Percentiles rank a stretch among this genome's conserved stretches.
phyloP scores from a whole-genome alignment of 371 early-diverging fungal species.

The Sporodiniella umbellata region DNA sequence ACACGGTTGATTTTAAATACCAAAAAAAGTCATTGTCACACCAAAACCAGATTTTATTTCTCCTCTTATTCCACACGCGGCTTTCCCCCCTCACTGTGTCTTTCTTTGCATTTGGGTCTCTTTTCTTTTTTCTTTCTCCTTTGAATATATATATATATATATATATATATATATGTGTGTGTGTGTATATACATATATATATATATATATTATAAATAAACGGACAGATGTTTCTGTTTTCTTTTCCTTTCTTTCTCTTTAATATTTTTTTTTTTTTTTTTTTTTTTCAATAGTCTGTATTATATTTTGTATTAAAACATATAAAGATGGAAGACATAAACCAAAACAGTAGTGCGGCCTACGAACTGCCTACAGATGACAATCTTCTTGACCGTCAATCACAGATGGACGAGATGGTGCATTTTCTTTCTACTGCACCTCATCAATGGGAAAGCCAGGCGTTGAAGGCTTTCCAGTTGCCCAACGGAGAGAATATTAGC shows the following conservation, averaged over 20 bases:
- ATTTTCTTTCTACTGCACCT: conserved; percentile 60
- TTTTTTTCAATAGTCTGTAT: background rate
- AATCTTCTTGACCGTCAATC: conserved; percentile 26
- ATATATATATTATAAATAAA: too few relatives aligned
- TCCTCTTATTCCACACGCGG: too few relatives aligned
- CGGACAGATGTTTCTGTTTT: background rate
- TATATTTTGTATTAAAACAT: conserved; percentile 6
- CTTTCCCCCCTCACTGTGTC: too few relatives aligned
- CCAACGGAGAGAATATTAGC: conserved; percentile 83
- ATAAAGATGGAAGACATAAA: conserved; percentile 3
- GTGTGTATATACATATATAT: too few relatives aligned
- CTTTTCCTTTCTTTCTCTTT: background rate
- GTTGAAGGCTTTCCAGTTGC: conserved; percentile 70
- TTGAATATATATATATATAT: too few relatives aligned
- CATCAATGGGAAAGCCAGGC: conserved; percentile 55
- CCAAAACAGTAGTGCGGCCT: conserved; percentile 13
- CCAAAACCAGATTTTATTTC: too few relatives aligned
- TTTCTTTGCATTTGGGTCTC: too few relatives aligned
- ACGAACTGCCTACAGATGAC: conserved; percentile 13
- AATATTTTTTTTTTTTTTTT: background rate
- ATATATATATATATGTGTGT: too few relatives aligned
- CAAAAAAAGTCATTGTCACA: too few relatives aligned
- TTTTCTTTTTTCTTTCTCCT: too few relatives aligned
- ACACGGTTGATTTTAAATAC: too few relatives aligned
- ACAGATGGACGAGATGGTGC: conserved; percentile 54